Evolutionary conservation across 345 rosid species (phyloP).

Genomic region (rapeseed (Brassica napus)): Da-Ae NC_063436.1:10266001-10266500

Average conservation of each 20-base stretch:
- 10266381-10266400: slow-evolving; percentile 32
- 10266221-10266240: slow-evolving; percentile 86
- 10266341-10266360: slow-evolving; percentile 36
- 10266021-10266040: background rate
- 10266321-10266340: slow-evolving; percentile 8
- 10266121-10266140: slow-evolving; percentile 20
- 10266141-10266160: slow-evolving; percentile 19
- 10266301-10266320: slow-evolving; percentile 29
- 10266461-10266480: slow-evolving; percentile 6
- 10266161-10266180: slow-evolving; percentile 83
- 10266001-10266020: background rate
- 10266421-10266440: slow-evolving; percentile 37
- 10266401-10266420: slow-evolving; percentile 36
- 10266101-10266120: slow-evolving; percentile 21
- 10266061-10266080: slow-evolving; percentile 9
- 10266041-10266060: slow-evolving; percentile 35
- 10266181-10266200: slow-evolving; percentile 70
- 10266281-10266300: slow-evolving; percentile 14
- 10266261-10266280: slow-evolving; percentile 25
- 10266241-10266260: slow-evolving; percentile 67
- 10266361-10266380: slow-evolving; percentile 28
- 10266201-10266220: slow-evolving; percentile 72
- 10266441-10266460: slow-evolving; percentile 38
- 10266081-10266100: slow-evolving; percentile 20
- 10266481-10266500: background rate